A percentile compares a stretch with the other conserved stretches of the same genome.
Conservation (phyloP, 78 protist species). For the Chrysochromulina parva region DNA sequence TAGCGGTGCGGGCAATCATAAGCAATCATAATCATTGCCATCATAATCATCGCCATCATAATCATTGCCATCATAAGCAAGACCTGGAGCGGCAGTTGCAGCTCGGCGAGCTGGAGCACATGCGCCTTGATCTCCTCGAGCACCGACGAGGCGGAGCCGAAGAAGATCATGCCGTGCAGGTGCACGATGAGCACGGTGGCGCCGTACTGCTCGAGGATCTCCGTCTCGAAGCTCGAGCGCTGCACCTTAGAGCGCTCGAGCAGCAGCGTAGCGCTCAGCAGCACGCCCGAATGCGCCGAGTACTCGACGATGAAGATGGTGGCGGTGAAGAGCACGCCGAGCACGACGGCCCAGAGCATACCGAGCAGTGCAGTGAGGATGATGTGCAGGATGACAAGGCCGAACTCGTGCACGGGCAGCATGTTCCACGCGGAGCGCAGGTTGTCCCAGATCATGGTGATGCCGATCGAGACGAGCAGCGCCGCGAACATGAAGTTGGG, state of each 20-base stretch:
- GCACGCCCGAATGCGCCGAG: slow-evolving; percentile 1
- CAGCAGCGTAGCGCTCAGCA: not conserved
- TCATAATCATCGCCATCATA: too few species aligned
- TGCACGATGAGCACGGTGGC: not conserved
- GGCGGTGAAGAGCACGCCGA: not conserved
- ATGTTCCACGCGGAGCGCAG: not conserved
- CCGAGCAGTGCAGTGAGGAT: not conserved
- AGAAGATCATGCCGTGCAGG: not conserved
- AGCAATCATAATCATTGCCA: too few species aligned
- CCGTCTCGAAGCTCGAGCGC: not conserved
- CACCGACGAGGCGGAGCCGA: not conserved
- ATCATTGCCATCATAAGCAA: too few species aligned
- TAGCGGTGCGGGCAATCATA: not conserved
- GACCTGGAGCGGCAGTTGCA: not conserved
- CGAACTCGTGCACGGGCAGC: not conserved
- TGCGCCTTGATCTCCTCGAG: not conserved
- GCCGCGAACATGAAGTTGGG: not conserved
- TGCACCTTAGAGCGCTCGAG: not conserved
- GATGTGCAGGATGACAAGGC: not conserved
- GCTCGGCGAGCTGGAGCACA: not conserved
- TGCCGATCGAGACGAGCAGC: not conserved
- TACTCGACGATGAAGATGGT: not conserved
- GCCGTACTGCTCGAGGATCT: not conserved
- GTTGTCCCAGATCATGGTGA: not conserved
- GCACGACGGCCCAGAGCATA: not conserved